These are phyloP conservation scores for Rhizomucor pusillus DNA, from an alignment of 371 early-diverging fungal genomes.

Conservation along the genomic window DNA sequence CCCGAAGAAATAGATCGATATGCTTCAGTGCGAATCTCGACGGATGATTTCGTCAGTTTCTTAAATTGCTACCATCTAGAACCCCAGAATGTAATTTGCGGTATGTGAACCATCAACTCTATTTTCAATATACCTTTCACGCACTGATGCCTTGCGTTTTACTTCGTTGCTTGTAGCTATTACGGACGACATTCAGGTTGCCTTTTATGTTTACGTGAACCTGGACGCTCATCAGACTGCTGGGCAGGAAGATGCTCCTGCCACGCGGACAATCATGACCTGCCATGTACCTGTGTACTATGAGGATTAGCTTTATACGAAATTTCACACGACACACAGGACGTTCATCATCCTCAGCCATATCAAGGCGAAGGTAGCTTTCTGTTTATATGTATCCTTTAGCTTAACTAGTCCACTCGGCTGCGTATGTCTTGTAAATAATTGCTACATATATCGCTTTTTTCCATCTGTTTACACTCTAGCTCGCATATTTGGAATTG, in stretches of 20 bases:
- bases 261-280: slow-evolving; percentile 21
- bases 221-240: slow-evolving; percentile 23
- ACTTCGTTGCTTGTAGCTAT: slow-evolving; percentile 15
- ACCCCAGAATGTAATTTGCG: slow-evolving; percentile 57
- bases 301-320: too few species aligned
- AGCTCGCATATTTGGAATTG: too few species aligned
- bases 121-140: background rate
- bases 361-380: too few species aligned
- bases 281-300: slow-evolving; percentile 31
- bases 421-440: too few species aligned
- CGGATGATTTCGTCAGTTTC: slow-evolving; percentile 59
- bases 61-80: slow-evolving; percentile 50
- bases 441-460: too few species aligned
- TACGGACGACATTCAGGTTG: slow-evolving; percentile 22
- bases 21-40: slow-evolving; percentile 44
- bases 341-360: too few species aligned
- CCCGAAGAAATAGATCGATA: slow-evolving; percentile 20
- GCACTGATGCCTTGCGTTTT: too few species aligned
- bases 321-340: too few species aligned
- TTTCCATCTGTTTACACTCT: too few species aligned
- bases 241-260: slow-evolving; percentile 6
- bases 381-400: too few species aligned
- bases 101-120: slow-evolving; percentile 25
- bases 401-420: too few species aligned
- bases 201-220: slow-evolving; percentile 32